Percentiles rank a stretch among this genome's conserved stretches.
These are phyloP conservation scores for Kuraishia molischiana DNA, from an alignment of 805 yeast species.

Conservation along the genomic window DNA sequence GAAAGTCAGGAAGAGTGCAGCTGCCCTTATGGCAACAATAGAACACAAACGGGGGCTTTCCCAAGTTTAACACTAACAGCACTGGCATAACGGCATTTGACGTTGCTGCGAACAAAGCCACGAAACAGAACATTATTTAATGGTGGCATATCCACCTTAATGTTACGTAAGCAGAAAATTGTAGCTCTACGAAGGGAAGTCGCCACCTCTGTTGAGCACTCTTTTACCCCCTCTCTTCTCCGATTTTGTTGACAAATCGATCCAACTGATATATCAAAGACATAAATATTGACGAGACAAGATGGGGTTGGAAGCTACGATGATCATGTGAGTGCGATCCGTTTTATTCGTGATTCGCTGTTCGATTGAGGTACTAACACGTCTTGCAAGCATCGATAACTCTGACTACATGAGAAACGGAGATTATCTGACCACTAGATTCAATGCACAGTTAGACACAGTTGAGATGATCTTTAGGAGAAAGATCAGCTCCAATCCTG, in stretches of 20 bases:
- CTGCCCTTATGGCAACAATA: slow-evolving; percentile 28
- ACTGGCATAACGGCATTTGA: no score
- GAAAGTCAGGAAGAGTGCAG: slow-evolving; percentile 49
- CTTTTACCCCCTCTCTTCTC: no score
- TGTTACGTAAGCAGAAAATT: no score
- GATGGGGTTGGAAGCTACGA: slow-evolving; percentile 95
- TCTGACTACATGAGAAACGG: slow-evolving; percentile 96
- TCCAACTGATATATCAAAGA: neutral
- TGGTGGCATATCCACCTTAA: no score
- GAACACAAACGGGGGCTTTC: no score
- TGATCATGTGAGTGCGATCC: slow-evolving; percentile 57
- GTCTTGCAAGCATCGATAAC: slow-evolving; percentile 55
- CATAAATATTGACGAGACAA: slow-evolving; percentile 9
- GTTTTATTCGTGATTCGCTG: no score
- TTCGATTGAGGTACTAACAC: neutral
- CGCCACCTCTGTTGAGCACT: no score
- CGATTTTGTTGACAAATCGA: neutral
- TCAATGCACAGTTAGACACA: slow-evolving; percentile 87
- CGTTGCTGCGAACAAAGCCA: no score
- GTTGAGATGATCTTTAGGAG: slow-evolving; percentile 80
- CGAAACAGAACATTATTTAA: no score
- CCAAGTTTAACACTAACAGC: no score
- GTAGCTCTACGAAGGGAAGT: no score
- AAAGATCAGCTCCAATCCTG: slow-evolving; percentile 85
- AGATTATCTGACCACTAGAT: slow-evolving; percentile 80